phyloP scores from a whole-genome alignment of 345 rosid genomes.

The Trapa incisa region DNA sequence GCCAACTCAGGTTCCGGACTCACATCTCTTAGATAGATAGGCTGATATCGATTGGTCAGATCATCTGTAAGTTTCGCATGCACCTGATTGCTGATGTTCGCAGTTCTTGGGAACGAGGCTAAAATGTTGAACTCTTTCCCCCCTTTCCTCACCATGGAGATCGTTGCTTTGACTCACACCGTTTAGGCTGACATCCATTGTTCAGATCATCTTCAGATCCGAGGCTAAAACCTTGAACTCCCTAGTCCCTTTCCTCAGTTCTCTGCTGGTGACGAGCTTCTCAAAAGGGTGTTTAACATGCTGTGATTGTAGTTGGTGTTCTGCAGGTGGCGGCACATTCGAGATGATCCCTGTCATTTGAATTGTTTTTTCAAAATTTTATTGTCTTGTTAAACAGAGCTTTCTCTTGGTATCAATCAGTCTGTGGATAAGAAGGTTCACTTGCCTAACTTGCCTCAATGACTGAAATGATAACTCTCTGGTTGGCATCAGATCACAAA shows the following conservation, averaged over 20 bases:
- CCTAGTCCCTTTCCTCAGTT: neutral
- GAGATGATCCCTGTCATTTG: neutral
- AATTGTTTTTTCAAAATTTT: neutral
- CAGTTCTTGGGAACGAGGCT: neutral
- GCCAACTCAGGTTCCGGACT: conserved; percentile 18
- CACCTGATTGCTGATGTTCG: neutral
- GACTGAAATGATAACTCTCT: no score
- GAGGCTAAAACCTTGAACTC: neutral
- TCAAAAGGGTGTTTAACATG: neutral
- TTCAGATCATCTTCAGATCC: no score
- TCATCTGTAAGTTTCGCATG: neutral
- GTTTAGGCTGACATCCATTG: no score
- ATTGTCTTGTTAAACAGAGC: neutral
- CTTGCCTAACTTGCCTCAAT: neutral
- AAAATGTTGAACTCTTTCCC: neutral
- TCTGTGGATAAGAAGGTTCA: neutral
- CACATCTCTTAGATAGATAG: neutral
- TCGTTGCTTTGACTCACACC: no score
- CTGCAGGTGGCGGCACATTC: neutral
- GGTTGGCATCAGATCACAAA: no score
- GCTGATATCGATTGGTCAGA: neutral
- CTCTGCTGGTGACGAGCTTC: neutral
- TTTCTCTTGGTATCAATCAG: neutral
- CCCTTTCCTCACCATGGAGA: no score
- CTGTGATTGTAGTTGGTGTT: neutral